These are phyloP conservation scores for Gonapodya prolifera DNA, from an alignment of 192 early-diverging fungal genomes.

Conservation along the genomic window DNA sequence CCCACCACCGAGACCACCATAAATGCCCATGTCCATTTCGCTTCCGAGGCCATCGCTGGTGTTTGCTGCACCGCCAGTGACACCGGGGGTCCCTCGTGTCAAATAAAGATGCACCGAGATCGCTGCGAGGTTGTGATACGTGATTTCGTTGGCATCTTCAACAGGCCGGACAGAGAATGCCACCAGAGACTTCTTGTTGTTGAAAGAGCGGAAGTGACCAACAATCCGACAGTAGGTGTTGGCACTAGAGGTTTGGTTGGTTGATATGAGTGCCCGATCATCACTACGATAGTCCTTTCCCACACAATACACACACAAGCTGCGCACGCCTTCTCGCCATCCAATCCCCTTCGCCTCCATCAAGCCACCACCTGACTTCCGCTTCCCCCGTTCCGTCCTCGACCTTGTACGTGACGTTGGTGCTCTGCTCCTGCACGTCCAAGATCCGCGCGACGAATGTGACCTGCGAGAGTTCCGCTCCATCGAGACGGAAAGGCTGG, in stretches of 20 bases:
- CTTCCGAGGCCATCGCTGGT: not conserved
- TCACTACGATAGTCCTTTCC: constrained; percentile 8
- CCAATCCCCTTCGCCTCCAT: constrained; percentile 24
- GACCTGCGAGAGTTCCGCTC: constrained; percentile 50
- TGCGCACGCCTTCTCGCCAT: not conserved
- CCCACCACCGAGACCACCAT: not conserved
- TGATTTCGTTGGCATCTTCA: constrained; percentile 58
- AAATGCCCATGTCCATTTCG: not conserved
- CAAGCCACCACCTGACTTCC: constrained; percentile 53
- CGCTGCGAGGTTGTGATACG: constrained; percentile 59
- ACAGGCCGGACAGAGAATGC: constrained; percentile 49
- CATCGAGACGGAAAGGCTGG: constrained; percentile 51
- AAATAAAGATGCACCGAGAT: constrained; percentile 47
- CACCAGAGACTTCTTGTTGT: constrained; percentile 35
- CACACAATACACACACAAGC: not conserved
- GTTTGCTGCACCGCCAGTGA: not conserved
- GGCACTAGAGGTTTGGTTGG: constrained; percentile 18
- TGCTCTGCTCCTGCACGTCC: constrained; percentile 33
- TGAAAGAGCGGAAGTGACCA: constrained; percentile 53
- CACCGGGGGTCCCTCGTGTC: constrained; percentile 19
- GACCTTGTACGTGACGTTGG: constrained; percentile 50
- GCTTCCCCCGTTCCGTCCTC: constrained; percentile 72
- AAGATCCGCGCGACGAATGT: constrained; percentile 61
- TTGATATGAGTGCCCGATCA: not conserved
- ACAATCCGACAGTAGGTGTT: constrained; percentile 60